Evolutionary conservation across 768 basidiomycete genomes (phyloP).

Genomic region (Pleurotus tuber-regium): DNA sequence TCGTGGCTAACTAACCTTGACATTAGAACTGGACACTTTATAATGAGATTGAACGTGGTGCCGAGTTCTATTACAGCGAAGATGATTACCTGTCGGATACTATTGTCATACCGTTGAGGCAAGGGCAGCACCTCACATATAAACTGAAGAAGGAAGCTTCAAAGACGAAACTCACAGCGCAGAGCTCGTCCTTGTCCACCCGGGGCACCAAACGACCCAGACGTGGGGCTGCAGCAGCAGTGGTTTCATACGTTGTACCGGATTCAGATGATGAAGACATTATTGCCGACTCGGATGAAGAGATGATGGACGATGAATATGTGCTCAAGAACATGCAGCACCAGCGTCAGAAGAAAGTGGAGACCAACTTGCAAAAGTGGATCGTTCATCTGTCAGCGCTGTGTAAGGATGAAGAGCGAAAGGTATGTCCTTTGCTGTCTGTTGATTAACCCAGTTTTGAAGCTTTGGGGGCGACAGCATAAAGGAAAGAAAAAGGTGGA

Average conservation of each 20-base stretch:
- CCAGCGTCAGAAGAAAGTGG: conserved; percentile 33
- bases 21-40: conserved; percentile 51
- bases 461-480: conserved; percentile 38
- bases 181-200: not conserved
- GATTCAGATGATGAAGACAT: conserved; percentile 72
- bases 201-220: conserved; percentile 55
- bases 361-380: conserved; percentile 60
- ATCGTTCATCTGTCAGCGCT: conserved; percentile 61
- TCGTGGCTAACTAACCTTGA: not conserved
- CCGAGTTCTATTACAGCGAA: conserved; percentile 68
- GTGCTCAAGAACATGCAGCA: conserved; percentile 26
- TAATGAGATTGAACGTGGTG: conserved; percentile 61
- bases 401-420: conserved; percentile 64
- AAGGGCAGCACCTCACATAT: not conserved
- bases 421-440: conserved; percentile 39
- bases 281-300: conserved; percentile 26
- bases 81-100: conserved; percentile 56
- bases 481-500: conserved; percentile 63
- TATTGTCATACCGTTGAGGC: conserved; percentile 15
- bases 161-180: conserved; percentile 5
- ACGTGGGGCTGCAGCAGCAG: conserved; percentile 47
- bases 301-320: conserved; percentile 28
- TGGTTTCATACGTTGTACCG: conserved; percentile 62
- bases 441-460: conserved; percentile 2
- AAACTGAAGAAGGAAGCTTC: conserved; percentile 42